Evolutionary conservation across 805 yeast species (phyloP).

Genomic region (Danielia reshetovae): DNA sequence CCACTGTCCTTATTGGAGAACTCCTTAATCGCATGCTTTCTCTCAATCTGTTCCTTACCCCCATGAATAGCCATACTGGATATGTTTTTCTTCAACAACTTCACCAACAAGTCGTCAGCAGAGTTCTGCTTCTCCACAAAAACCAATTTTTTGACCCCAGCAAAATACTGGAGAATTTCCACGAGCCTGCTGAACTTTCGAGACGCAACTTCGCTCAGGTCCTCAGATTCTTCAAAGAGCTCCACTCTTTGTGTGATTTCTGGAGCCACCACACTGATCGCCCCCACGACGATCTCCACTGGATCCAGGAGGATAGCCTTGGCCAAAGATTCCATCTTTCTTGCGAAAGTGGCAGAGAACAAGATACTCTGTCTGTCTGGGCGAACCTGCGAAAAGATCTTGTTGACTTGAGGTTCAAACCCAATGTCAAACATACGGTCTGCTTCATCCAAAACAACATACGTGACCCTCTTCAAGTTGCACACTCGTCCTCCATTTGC

Average conservation of each 20-base stretch:
- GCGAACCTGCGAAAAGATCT: slow-evolving; percentile 69
- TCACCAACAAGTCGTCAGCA: slow-evolving; percentile 68
- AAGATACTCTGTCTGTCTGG: slow-evolving; percentile 87
- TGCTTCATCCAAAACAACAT: slow-evolving; percentile 91
- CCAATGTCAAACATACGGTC: slow-evolving; percentile 97
- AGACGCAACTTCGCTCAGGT: slow-evolving; percentile 8
- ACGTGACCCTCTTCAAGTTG: slow-evolving; percentile 65
- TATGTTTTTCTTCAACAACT: slow-evolving; percentile 50
- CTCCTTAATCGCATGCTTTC: slow-evolving; percentile 68
- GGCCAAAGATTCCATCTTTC: slow-evolving; percentile 73
- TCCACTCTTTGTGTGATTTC: slow-evolving; percentile 73
- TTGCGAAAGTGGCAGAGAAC: slow-evolving; percentile 92
- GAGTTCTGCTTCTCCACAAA: slow-evolving; percentile 87
- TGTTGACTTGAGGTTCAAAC: slow-evolving; percentile 90
- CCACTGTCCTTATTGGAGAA: slow-evolving; percentile 54
- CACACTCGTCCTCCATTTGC: slow-evolving; percentile 78
- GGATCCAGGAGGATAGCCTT: slow-evolving; percentile 60
- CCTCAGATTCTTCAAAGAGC: slow-evolving; percentile 43
- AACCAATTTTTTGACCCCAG: slow-evolving; percentile 56
- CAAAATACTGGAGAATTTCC: slow-evolving; percentile 48
- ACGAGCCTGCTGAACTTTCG: slow-evolving; percentile 54
- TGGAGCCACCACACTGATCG: slow-evolving; percentile 73
- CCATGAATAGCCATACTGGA: slow-evolving; percentile 79
- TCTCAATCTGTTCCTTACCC: slow-evolving; percentile 81
- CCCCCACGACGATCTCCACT: slow-evolving; percentile 75